These are phyloP conservation scores for Neonectria sp. DNA, from an alignment of 2,329 filamentous ascomycete genomes.

Conservation along the genomic window DNA sequence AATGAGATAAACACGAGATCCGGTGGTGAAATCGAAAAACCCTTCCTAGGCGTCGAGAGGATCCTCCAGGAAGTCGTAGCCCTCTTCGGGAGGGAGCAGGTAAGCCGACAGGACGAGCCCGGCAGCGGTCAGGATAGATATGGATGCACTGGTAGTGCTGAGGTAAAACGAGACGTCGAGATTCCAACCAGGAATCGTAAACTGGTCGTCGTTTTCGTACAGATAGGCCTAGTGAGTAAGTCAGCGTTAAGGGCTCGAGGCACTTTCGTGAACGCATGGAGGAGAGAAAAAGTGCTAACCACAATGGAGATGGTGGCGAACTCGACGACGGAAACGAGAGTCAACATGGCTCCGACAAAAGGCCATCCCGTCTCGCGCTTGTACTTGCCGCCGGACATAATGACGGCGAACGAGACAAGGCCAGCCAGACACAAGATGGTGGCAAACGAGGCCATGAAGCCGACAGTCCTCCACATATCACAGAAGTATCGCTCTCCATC, in stretches of 20 bases:
- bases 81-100: conserved; percentile 83
- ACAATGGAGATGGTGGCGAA: conserved; percentile 86
- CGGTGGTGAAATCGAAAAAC: conserved; percentile 6
- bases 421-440: conserved; percentile 86
- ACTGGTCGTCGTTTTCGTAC: conserved; percentile 86
- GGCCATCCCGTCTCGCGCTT: conserved; percentile 89
- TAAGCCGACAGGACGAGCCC: conserved; percentile 78
- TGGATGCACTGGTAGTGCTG: conserved; percentile 69
- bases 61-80: conserved; percentile 80
- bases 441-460: conserved; percentile 89
- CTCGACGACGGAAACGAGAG: conserved; percentile 77
- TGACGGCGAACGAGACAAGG: conserved; percentile 83
- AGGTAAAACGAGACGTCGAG: conserved; percentile 86
- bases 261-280: not conserved
- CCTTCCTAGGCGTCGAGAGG: conserved; percentile 64
- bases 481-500: conserved; percentile 80
- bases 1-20: not conserved
- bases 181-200: conserved; percentile 84
- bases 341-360: conserved; percentile 76
- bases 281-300: conserved; percentile 67
- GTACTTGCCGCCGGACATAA: conserved; percentile 84
- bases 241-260: conserved; percentile 18
- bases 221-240: conserved; percentile 77
- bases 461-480: conserved; percentile 90
- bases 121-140: conserved; percentile 68